Base-by-base conservation (phyloP, 2,329 filamentous ascomycete genomes). In the Exophiala oligosperma region DNA sequence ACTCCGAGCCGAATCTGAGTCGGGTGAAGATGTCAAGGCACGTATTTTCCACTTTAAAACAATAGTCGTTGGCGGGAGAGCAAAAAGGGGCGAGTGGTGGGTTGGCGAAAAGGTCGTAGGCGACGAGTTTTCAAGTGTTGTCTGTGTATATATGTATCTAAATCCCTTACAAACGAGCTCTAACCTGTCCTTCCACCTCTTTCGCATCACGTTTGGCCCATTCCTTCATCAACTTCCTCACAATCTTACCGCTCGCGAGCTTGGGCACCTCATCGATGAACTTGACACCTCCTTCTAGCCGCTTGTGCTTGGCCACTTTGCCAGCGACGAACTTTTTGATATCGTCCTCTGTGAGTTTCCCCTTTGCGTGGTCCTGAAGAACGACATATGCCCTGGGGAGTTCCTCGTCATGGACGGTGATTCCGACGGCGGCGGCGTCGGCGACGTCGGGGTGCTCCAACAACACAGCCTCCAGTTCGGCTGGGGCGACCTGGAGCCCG, bases 241-340 rank as follows among this genome's bases (percentile, higher is more conserved):
- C 75, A 51, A 85, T 84, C 74, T 85, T 86, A 7, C 83, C 83
- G 59, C 78, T 81, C 11, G 79, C 77, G 47, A 83, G 70, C 68
- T 83, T 84, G 0, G 83, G 82, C 53, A 85, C 78, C 61, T 81
- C 79, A 49, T 83, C 78, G 5, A 85, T 76, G 59, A 84, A 84
- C 26, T 76, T 72, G 28, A 84, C 76, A 3, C 81, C 81, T 2
- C 81, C 81, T 1, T 73, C 75, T 1, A 84, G 72, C 55, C 74
- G 72, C 65, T 83, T 83, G 63, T 84, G 79, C 67, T 79, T 81
- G 40, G 80, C 73, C 4, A 83, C 79, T 35, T 76, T 74, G 12
- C 69, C 53, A 49, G 76, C 74, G 64, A 82, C 76, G 70, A 72
- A 78, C 6, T 65, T 66, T 47, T 67, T 56, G 28, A 65, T 60